Evolutionary conservation across 2,329 filamentous ascomycete species (phyloP), one percentile per base, ranked within the genome.

Genomic region (Podosphaera aphanis): DNA sequence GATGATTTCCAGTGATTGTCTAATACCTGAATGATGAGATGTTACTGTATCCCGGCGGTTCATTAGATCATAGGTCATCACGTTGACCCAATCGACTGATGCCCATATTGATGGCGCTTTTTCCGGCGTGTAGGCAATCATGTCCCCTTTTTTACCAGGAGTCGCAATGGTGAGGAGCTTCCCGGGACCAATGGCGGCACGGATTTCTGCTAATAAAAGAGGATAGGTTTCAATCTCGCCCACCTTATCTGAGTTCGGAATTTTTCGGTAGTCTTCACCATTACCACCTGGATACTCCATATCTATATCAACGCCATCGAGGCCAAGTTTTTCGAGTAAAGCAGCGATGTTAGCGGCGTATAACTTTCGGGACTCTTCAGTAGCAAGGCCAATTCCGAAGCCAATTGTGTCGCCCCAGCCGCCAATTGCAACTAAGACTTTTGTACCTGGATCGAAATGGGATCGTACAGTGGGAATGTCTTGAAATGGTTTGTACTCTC

Each of bases 401-500:
- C 78, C 79, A 3, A 60, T 57, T 0, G 70, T 75, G 48, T 83
- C 76, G 0, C 77, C 79, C 79, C 80, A 85, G 46, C 79, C 80
- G 10, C 80, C 80, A 51, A 85, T 73, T 16, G 80, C 78, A 31
- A 84, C 66, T 62, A 79, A 68, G 20, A 84, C 60, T 52, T 79
- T 77, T 16, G 76, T 74, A 25, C 63, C 64, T 0, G 59, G 47
- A 6, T 60, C 60, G 48, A 77, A 73, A 43, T 48, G 44, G 8
- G 49, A 45, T 43, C 50, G 37, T 45, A 53, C 49, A 3, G 44
- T 47, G 13, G 39, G 27, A 31, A 50, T 37, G 13, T 50, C 29
- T 20, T 50, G 49, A 36, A 52, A 54, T 7, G 52, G 51, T 2
- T 49, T 50, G 36, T 50, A 54, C 20, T 48, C 49, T 35, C 49